Evolutionary conservation across 345 rosid genomes (phyloP), one percentile per base, ranked within the genome.

Genomic region (Eucalyptus regnans): DNA sequence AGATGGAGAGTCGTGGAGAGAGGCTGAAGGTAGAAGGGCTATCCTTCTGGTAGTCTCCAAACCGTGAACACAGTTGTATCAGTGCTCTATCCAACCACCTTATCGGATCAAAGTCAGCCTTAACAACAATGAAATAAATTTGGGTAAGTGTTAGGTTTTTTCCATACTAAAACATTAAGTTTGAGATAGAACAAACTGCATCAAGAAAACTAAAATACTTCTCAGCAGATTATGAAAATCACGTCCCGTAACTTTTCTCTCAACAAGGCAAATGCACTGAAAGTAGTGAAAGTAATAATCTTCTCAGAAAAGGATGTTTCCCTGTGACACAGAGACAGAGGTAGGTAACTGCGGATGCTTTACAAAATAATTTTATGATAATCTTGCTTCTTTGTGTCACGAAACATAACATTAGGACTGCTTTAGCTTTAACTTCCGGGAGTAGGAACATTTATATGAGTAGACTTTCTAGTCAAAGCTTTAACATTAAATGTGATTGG

Each of bases 41-140:
- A 64, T 94, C 97, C 91, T 97, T 97, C 88, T 95, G 97, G 91
- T 94, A 98, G 51, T 96, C 98, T 90, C 99, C 99, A 95, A 97
- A 95, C 71, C 92, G 92, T 54, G 98, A 92, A 90, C 99, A 98
- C 52, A 98, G 86, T 91, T 93, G 95, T 91, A 98, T 95, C 93
- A 98, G 92, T 86, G 97, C 93, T 93, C 95, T 98, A 91, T 97
- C 99, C 50, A 93, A 94, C 99, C 99, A 98, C 90, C 99, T 94
- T 91, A 96, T 95, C 10, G 99, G 99, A 89, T 98, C 96, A 89
- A 96, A 98, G 88, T 94, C 98, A 41, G 95, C 94, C 99, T 98
- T 93, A 91, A 91, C 86, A 87, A 58, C 89, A 91, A 64, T 89
- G 60, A 49, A 86, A 90, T 86, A 62, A 80, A 43, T 66, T 64